Evolutionary conservation across 495 filamentous ascomycete species (phyloP).

Genomic region (Trichocladium antarcticum): DNA sequence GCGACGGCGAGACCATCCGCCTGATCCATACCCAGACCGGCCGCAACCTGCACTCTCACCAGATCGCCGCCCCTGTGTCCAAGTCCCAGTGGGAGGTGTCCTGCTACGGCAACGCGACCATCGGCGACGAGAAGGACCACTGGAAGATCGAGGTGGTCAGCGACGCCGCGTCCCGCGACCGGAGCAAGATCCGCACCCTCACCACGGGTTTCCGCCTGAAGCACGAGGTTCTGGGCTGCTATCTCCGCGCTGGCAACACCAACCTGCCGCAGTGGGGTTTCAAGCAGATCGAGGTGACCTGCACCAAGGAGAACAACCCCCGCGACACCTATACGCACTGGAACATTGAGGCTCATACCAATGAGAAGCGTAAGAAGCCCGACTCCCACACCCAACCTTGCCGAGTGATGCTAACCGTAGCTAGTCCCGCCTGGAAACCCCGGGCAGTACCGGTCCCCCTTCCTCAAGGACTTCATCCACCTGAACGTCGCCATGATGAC

Average conservation of each 20-base stretch:
- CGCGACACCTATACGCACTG: constrained; percentile 93
- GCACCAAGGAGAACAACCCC: constrained; percentile 86
- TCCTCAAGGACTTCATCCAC: constrained; percentile 92
- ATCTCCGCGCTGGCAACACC: constrained; percentile 87
- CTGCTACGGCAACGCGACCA: constrained; percentile 88
- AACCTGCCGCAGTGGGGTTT: constrained; percentile 99
- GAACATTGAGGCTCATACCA: constrained; percentile 93
- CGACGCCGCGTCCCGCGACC: constrained; percentile 77
- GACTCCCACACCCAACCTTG: neutral
- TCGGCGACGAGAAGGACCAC: constrained; percentile 96
- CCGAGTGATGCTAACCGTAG: constrained; percentile 14
- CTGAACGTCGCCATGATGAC: constrained; percentile 99
- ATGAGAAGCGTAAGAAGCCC: constrained; percentile 71
- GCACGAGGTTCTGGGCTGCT: constrained; percentile 77
- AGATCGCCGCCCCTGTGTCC: constrained; percentile 74
- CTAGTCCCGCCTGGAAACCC: constrained; percentile 83
- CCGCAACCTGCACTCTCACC: constrained; percentile 90
- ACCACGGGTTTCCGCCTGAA: constrained; percentile 87
- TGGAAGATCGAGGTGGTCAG: constrained; percentile 88
- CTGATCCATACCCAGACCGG: constrained; percentile 92
- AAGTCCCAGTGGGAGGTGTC: constrained; percentile 91
- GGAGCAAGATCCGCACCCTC: constrained; percentile 77
- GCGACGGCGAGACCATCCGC: constrained; percentile 67
- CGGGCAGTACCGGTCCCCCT: constrained; percentile 90
- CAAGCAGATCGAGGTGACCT: constrained; percentile 98